phyloP scores from a whole-genome alignment of 192 early-diverging fungal genomes.

The Backusella mclennaniae region DNA sequence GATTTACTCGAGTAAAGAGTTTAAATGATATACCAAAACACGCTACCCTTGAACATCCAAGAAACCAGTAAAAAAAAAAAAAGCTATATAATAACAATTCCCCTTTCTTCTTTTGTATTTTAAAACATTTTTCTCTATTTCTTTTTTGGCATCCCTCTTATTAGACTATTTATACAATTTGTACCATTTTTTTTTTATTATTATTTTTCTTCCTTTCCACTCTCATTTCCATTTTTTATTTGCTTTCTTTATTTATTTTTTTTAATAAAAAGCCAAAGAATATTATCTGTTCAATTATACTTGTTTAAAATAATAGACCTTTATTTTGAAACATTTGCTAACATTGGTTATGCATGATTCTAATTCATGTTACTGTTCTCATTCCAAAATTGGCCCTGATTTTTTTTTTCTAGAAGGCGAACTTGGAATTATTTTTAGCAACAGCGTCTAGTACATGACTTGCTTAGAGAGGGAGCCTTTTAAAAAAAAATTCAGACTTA shows the following conservation, averaged over 20 bases:
- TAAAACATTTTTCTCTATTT: background rate
- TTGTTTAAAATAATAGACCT: background rate
- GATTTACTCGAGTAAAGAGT: conserved; percentile 8
- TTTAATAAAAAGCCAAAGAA: background rate
- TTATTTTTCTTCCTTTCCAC: background rate
- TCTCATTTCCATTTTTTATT: background rate
- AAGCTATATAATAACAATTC: background rate
- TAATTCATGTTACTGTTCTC: background rate
- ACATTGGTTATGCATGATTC: background rate
- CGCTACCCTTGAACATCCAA: conserved; percentile 5
- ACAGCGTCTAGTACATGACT: background rate
- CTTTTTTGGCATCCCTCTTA: background rate
- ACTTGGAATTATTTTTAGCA: background rate
- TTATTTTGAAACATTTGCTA: background rate
- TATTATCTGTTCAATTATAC: background rate
- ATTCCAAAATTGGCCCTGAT: background rate
- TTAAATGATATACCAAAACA: conserved; percentile 2
- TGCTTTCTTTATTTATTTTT: background rate
- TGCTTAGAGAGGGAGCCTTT: background rate
- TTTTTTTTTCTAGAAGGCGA: background rate
- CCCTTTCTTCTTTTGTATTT: background rate
- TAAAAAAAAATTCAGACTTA: background rate
- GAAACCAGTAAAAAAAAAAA: conserved; percentile 17
- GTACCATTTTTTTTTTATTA: background rate
- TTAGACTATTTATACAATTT: background rate